A percentile compares a stretch with the other conserved stretches of the same genome.
Conservation (phyloP, 805 yeast genomes). For the Kluyveromyces lactis region DNA sequence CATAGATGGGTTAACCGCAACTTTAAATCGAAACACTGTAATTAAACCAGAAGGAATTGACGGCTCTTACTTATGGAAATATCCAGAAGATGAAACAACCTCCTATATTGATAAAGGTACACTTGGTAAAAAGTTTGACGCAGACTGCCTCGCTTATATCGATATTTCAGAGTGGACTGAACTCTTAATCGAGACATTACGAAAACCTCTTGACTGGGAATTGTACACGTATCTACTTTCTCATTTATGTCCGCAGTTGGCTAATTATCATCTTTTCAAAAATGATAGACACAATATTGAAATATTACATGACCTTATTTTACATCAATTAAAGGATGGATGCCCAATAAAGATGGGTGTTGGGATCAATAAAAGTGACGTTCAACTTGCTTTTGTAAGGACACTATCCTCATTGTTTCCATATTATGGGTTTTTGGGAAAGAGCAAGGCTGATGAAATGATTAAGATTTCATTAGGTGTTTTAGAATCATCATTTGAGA, state of each 20-base stretch:
- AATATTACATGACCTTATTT: constrained; percentile 38
- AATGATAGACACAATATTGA: constrained; percentile 34
- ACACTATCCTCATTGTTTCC: constrained; percentile 56
- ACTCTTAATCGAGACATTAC: constrained; percentile 41
- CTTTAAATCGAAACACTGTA: constrained; percentile 42
- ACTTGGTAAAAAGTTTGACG: constrained; percentile 28
- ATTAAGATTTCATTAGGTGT: constrained; percentile 53
- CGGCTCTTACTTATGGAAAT: constrained; percentile 40
- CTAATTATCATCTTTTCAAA: constrained; percentile 47
- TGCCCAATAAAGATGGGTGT: constrained; percentile 40
- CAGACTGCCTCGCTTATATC: constrained; percentile 20
- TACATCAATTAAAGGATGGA: constrained; percentile 50
- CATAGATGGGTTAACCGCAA: constrained; percentile 57
- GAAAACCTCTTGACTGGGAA: constrained; percentile 59
- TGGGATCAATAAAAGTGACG: constrained; percentile 45
- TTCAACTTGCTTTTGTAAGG: constrained; percentile 58
- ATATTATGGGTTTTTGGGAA: constrained; percentile 45
- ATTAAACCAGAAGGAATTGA: constrained; percentile 19
- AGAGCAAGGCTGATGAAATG: constrained; percentile 54
- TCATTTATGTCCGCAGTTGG: constrained; percentile 62
- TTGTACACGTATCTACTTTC: constrained; percentile 56
- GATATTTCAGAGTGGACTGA: constrained; percentile 47
- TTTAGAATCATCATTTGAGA: constrained; percentile 60
- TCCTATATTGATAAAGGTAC: constrained; percentile 39
- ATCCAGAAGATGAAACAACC: constrained; percentile 42